These are phyloP conservation scores for Rhypophila decipiens DNA, from an alignment of 495 filamentous ascomycete species.

Conservation along the genomic window DNA sequence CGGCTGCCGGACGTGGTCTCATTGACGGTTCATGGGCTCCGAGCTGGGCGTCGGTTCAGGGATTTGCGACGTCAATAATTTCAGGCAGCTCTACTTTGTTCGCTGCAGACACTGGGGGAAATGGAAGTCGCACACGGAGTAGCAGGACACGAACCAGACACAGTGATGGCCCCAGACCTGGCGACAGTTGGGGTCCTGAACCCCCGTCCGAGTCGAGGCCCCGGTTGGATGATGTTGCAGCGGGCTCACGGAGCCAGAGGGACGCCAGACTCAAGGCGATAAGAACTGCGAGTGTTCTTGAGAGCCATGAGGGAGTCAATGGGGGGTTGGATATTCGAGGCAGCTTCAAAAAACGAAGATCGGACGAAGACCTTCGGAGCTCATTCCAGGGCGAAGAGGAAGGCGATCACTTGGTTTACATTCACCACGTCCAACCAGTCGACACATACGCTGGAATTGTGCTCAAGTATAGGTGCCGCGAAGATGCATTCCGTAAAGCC, in stretches of 20 bases:
- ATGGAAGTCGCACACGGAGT: constrained; percentile 16
- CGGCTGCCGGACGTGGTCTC: constrained; percentile 28
- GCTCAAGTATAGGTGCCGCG: constrained; percentile 79
- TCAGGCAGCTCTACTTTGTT: constrained; percentile 20
- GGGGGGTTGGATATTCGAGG: constrained; percentile 40
- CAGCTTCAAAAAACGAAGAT: constrained; percentile 49
- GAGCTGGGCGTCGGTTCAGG: constrained; percentile 41
- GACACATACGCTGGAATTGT: constrained; percentile 89
- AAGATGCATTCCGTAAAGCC: constrained; percentile 71
- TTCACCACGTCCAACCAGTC: constrained; percentile 73
- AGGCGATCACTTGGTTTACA: constrained; percentile 73
- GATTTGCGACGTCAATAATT: constrained; percentile 37
- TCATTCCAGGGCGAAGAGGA: constrained; percentile 28
- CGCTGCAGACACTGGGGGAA: constrained; percentile 22
- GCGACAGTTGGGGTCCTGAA: constrained; percentile 33
- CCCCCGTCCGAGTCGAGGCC: constrained; percentile 30
- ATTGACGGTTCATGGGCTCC: constrained; percentile 38
- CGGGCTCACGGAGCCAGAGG: constrained; percentile 42
- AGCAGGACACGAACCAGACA: constrained; percentile 18
- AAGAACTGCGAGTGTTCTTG: constrained; percentile 44
- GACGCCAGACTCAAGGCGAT: constrained; percentile 41
- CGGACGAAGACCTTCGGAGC: constrained; percentile 36
- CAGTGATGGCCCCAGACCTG: not conserved
- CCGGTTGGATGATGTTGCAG: constrained; percentile 36
- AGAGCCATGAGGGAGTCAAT: constrained; percentile 44